Base-by-base conservation (phyloP, 108 stramenopile species). In the Stephanodiscus minutulus region DNA sequence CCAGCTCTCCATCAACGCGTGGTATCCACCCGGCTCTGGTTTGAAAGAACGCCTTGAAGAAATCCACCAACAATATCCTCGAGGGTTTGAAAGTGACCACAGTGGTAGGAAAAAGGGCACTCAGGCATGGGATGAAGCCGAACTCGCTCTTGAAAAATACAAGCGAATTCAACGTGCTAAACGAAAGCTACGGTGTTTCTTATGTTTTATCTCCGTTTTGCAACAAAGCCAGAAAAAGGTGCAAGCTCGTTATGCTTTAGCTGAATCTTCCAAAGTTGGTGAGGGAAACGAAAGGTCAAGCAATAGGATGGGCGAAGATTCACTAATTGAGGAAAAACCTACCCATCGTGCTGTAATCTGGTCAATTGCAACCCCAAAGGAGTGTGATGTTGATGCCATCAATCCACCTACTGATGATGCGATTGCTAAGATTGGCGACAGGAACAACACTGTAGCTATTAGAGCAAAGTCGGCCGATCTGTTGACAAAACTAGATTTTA, bases 21-120 rank as follows among this genome's bases (percentile, higher is more conserved):
- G 81, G 81, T 77, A 29, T 46, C 81, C 81, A 41, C 81, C 81
- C 44, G 58, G 63, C 35, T 82, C 81, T 25, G 64, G 76, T n/a
- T 27, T 82, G 17, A 52, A 65, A 39, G 64, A 77, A 59, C 64
- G 76, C n/a, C 77, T 82, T 52, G 65, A 77, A 53, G 44, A 50
- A 13, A 66, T 82, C n/a, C 68, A 60, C 43, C 33, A 5, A 33
- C 72, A 77, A 36, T 77, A 82, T 54, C 81, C 76, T 28, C 13
- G 73, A 17, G 81, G 76, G n/a, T 82, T 73, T 22, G 21, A 74
- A 49, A 46, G 58, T 22, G 60, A 57, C 44, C 18, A 33, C 11
- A 52, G 37, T 27, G 35, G 13, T 27, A 63, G 69, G 60, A 75
- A 53, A 21, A 46, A 64, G 68, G 61, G 61, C 43, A 76, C 68